phyloP scores from a whole-genome alignment of 805 yeast species.

The Pichia pseudocactophila region DNA sequence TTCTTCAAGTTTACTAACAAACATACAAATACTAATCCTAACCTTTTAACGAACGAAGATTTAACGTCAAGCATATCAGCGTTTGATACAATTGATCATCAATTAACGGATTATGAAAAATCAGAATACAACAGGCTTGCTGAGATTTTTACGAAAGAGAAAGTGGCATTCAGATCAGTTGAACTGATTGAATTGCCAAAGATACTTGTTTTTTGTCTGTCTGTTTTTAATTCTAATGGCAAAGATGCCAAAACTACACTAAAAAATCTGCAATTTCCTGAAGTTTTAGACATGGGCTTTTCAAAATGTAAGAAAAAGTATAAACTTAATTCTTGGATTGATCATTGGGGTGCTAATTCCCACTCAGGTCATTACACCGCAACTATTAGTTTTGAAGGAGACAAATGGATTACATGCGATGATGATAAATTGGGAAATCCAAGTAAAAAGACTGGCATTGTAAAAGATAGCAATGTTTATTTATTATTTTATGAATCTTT shows the following conservation, averaged over 20 bases:
- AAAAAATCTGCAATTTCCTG: conserved; percentile 19
- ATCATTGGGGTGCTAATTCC: conserved; percentile 55
- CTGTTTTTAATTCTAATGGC: conserved; percentile 24
- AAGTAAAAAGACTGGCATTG: conserved; percentile 29
- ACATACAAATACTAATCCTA: background rate
- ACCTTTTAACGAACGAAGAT: too few species aligned
- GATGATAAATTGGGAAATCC: conserved; percentile 50
- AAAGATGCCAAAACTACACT: conserved; percentile 19
- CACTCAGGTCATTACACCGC: conserved; percentile 75
- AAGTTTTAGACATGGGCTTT: conserved; percentile 28
- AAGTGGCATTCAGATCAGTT: conserved; percentile 22
- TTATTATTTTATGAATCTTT: conserved; percentile 53
- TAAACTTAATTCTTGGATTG: conserved; percentile 52
- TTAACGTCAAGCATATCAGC: background rate
- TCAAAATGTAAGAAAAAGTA: conserved; percentile 35
- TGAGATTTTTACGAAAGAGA: conserved; percentile 17
- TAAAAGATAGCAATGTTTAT: conserved; percentile 49
- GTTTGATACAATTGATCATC: conserved; percentile 7
- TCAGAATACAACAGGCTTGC: conserved; percentile 17
- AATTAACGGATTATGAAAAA: conserved; percentile 15
- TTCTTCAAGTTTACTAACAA: conserved; percentile 1
- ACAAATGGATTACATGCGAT: conserved; percentile 64
- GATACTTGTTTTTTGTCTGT: conserved; percentile 26
- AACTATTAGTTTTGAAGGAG: conserved; percentile 43
- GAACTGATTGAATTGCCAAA: conserved; percentile 29